Conservation (phyloP, 495 filamentous ascomycete species). For the Neurospora pannonica region DNA sequence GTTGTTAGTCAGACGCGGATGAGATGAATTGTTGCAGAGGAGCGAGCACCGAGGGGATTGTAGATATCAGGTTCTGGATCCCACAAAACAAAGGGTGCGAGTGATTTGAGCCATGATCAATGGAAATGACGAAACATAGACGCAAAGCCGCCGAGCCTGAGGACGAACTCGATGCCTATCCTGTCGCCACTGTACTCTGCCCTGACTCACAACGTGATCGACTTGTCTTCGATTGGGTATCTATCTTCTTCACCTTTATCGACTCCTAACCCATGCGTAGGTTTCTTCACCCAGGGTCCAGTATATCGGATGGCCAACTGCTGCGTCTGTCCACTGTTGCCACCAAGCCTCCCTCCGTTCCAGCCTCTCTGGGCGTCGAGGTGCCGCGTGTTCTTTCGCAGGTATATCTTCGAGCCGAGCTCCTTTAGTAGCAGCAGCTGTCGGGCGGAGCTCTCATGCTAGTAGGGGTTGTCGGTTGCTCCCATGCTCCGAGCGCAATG, state of each 20-base stretch:
- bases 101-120: not conserved
- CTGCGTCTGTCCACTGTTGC: not conserved
- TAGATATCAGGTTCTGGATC: not conserved
- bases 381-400: not conserved
- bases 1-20: not conserved
- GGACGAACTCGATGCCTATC: not conserved
- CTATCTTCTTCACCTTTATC: not conserved
- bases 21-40: not conserved
- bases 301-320: not conserved
- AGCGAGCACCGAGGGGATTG: not conserved
- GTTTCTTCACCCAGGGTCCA: not conserved
- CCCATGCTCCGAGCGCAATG: not conserved
- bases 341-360: not conserved
- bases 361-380: not conserved
- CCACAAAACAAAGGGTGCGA: accelerated
- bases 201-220: not conserved
- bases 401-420: not conserved
- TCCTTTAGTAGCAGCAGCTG: not conserved
- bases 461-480: not conserved
- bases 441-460: not conserved
- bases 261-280: not conserved
- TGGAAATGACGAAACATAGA: not conserved
- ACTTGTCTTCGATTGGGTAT: not conserved
- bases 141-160: not conserved
- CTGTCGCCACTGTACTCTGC: not conserved